phyloP scores from a whole-genome alignment of 192 early-diverging fungal species.

The Backusella macrospora region DNA sequence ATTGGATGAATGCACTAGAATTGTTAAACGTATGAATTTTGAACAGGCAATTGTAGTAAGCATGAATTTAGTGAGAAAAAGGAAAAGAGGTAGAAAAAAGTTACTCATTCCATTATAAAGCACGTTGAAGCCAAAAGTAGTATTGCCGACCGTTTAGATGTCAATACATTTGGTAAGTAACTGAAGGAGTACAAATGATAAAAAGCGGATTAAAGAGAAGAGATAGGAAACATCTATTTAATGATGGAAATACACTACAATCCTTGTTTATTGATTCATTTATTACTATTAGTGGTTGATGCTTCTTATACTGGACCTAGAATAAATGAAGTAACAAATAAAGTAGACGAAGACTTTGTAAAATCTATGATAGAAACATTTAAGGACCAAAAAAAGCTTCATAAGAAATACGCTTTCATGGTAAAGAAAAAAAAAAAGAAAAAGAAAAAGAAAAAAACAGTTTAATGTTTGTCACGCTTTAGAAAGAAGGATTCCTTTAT shows the following conservation, averaged over 20 bases:
- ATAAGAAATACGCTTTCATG: slow-evolving; percentile 84
- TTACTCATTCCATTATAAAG: not conserved
- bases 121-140: slow-evolving; percentile 34
- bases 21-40: slow-evolving; percentile 83
- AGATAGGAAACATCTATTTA: slow-evolving; percentile 18
- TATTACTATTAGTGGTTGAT: slow-evolving; percentile 52
- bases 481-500: not conserved
- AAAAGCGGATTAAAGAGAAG: not conserved
- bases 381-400: slow-evolving; percentile 89
- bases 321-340: slow-evolving; percentile 59
- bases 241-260: slow-evolving; percentile 45
- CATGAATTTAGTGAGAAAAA: not conserved
- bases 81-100: not conserved
- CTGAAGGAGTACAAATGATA: slow-evolving; percentile 5
- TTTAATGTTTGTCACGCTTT: no score
- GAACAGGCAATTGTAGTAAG: slow-evolving; percentile 87
- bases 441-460: not conserved
- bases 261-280: slow-evolving; percentile 27
- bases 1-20: slow-evolving; percentile 89
- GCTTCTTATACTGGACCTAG: slow-evolving; percentile 86
- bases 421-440: slow-evolving; percentile 33
- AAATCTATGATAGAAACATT: slow-evolving; percentile 75
- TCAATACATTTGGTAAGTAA: slow-evolving; percentile 65
- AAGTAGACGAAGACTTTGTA: slow-evolving; percentile 81
- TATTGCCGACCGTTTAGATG: slow-evolving; percentile 62